A percentile compares a stretch with the other conserved stretches of the same genome.
Conservation (phyloP, 306 rosid species). For the Biancaea sappan region DNA sequence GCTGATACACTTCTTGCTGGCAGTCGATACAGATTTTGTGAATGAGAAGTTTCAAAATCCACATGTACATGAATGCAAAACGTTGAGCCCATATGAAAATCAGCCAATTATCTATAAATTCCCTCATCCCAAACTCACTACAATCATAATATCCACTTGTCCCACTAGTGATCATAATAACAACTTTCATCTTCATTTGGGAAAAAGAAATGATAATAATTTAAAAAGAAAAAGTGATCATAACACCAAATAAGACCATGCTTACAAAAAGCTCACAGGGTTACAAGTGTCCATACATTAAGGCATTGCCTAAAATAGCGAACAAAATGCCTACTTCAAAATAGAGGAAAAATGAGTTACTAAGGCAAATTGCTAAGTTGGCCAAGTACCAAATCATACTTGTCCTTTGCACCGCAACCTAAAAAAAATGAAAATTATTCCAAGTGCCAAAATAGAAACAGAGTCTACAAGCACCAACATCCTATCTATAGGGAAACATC, state of each 20-base stretch:
- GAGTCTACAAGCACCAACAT: conserved; percentile 23
- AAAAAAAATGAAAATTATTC: conserved; percentile 15
- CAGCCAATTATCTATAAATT: conserved; percentile 20
- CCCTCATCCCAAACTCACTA: conserved; percentile 21
- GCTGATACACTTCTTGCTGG: conserved; percentile 1
- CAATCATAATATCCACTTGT: neutral
- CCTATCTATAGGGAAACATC: conserved; percentile 22
- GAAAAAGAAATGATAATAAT: neutral
- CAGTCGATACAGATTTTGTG: conserved; percentile 16
- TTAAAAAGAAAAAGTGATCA: neutral
- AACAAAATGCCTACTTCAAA: neutral
- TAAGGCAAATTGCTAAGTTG: conserved; percentile 5
- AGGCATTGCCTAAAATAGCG: neutral
- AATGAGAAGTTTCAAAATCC: conserved; percentile 26
- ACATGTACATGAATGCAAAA: neutral
- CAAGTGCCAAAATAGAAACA: neutral
- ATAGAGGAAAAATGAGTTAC: neutral
- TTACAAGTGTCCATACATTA: neutral
- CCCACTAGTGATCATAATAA: neutral
- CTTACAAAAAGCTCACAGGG: neutral
- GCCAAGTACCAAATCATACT: neutral
- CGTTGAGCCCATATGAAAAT: conserved; percentile 8
- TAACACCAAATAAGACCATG: conserved; percentile 7
- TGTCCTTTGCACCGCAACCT: neutral
- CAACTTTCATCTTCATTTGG: neutral